phyloP scores from a whole-genome alignment of 2,329 filamentous ascomycete species.

The Cordyceps javanica region DNA sequence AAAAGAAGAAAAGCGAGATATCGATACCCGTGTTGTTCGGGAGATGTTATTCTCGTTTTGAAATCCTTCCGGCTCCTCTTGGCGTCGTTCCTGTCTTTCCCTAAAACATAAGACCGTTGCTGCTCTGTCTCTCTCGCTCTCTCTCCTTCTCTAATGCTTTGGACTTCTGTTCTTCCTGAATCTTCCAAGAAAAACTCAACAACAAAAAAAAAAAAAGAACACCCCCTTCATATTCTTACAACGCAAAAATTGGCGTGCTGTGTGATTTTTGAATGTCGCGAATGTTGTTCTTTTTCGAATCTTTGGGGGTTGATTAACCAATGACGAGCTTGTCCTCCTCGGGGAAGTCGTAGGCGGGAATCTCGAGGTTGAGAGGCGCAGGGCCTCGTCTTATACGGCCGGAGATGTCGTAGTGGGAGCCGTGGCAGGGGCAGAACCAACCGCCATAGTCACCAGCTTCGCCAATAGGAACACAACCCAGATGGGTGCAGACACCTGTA shows the following conservation, averaged over 20 bases:
- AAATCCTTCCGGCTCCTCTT: neutral
- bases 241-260: slow-evolving; percentile 2
- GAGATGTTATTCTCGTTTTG: neutral
- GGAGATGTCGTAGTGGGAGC: slow-evolving; percentile 99
- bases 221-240: slow-evolving; percentile 12
- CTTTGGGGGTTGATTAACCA: slow-evolving; percentile 58
- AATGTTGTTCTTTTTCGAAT: neutral
- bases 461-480: slow-evolving; percentile 98
- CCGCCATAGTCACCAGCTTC: slow-evolving; percentile 97
- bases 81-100: neutral
- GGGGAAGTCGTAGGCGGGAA: slow-evolving; percentile 87
- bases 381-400: slow-evolving; percentile 97
- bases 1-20: neutral
- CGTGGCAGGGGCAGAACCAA: slow-evolving; percentile 99
- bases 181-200: neutral
- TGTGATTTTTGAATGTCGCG: neutral
- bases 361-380: slow-evolving; percentile 94
- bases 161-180: neutral
- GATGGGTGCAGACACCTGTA: slow-evolving; percentile 92
- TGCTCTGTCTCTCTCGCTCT: too few relatives aligned
- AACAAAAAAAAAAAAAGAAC: slow-evolving; percentile 7
- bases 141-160: slow-evolving; percentile 10
- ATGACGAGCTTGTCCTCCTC: slow-evolving; percentile 85
- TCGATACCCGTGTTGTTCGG: neutral
- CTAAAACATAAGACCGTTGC: neutral